These are phyloP conservation scores for Senna siamea DNA, from an alignment of 306 rosid genomes.

Conservation along the genomic window DNA sequence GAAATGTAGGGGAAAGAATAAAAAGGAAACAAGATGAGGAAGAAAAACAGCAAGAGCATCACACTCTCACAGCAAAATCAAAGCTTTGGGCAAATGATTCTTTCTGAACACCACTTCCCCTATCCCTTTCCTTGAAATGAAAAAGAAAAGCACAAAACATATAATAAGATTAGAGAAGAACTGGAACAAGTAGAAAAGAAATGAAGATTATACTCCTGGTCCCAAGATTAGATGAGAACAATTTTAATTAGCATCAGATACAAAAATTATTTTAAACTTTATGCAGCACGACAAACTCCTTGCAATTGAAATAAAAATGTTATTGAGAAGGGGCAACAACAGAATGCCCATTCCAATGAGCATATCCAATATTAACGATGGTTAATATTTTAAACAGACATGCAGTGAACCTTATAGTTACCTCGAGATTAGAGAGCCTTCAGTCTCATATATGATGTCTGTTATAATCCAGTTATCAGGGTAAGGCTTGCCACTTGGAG, in stretches of 20 bases:
- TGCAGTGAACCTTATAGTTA: constrained; percentile 32
- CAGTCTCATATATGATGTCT: constrained; percentile 77
- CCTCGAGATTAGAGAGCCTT: constrained; percentile 91
- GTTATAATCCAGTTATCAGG: constrained; percentile 99
- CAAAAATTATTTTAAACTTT: constrained; percentile 1
- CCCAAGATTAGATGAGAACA: constrained; percentile 20
- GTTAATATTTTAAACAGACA: not conserved
- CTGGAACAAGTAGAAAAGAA: constrained; percentile 21
- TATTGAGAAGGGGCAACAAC: not conserved
- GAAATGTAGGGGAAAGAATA: too few relatives aligned
- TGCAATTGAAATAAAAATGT: constrained; percentile 11
- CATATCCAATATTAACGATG: not conserved
- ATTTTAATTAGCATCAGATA: constrained; percentile 10
- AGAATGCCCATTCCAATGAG: constrained; percentile 29
- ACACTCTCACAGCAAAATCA: not conserved
- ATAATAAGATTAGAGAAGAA: constrained; percentile 22
- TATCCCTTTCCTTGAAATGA: constrained; percentile 26
- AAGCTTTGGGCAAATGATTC: not conserved
- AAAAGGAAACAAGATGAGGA: too few relatives aligned
- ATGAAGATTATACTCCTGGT: constrained; percentile 1
- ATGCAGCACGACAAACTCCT: constrained; percentile 24
- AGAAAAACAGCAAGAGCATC: not conserved
- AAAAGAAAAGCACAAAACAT: constrained; percentile 20
- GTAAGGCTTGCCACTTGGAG: constrained; percentile 99
- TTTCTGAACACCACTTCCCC: constrained; percentile 23